Conservation (phyloP, 257 asterid genomes). For the Nemophila menziesii region DNA sequence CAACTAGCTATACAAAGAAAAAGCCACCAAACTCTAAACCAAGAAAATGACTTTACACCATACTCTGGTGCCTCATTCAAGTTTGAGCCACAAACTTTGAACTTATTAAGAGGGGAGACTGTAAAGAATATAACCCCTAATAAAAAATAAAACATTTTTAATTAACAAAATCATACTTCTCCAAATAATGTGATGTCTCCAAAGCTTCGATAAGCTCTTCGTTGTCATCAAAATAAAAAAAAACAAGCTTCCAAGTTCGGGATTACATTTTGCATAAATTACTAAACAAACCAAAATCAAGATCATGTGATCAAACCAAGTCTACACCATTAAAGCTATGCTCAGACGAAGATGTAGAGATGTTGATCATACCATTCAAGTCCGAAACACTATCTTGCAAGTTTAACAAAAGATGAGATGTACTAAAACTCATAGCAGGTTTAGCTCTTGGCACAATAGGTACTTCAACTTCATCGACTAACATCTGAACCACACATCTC, state of each 20-base stretch:
- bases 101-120: no score
- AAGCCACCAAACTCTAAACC: background rate
- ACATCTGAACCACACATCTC: slow-evolving; percentile 73
- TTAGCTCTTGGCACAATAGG: slow-evolving; percentile 55
- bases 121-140: no score
- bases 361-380: slow-evolving; percentile 48
- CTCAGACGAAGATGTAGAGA: slow-evolving; percentile 64
- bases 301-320: slow-evolving; percentile 12
- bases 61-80: background rate
- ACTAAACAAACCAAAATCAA: no score
- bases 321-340: slow-evolving; percentile 30
- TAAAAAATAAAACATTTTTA: no score
- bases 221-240: background rate
- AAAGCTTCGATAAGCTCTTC: no score
- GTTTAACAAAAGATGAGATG: slow-evolving; percentile 46
- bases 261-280: background rate
- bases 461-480: slow-evolving; percentile 56
- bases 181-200: no score
- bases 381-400: slow-evolving; percentile 76
- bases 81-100: background rate
- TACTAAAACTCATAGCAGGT: slow-evolving; percentile 59
- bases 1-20: background rate
- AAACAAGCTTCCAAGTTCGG: background rate
- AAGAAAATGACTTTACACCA: background rate
- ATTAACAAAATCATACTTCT: no score